Conservation (phyloP, 2,329 filamentous ascomycete species). For the Aciculosporium take region DNA sequence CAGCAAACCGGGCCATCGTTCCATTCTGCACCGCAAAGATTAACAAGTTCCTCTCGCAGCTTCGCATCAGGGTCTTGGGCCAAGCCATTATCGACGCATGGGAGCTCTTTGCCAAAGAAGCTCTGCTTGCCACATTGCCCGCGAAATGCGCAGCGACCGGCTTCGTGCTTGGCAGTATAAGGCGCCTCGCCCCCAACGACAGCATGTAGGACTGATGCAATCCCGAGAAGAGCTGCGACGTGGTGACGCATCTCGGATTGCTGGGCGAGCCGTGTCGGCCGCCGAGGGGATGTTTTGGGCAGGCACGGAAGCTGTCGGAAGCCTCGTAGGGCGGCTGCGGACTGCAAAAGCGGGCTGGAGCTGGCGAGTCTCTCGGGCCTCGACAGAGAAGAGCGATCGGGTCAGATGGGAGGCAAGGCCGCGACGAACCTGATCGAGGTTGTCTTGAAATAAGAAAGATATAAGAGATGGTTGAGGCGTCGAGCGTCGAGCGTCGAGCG, state of each 20-base stretch:
- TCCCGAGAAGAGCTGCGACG: conserved; percentile 18
- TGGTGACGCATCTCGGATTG: conserved; percentile 18
- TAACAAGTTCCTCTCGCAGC: conserved; percentile 63
- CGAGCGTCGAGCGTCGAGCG: background rate
- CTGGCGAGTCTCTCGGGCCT: too few relatives aligned
- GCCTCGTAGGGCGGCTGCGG: too few relatives aligned
- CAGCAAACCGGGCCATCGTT: conserved; percentile 74
- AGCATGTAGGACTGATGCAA: conserved; percentile 16
- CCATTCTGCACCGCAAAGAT: conserved; percentile 83
- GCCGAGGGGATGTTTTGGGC: background rate
- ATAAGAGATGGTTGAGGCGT: background rate
- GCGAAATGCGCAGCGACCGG: conserved; percentile 77
- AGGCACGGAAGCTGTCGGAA: background rate
- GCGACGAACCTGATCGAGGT: background rate
- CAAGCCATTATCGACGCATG: conserved; percentile 80
- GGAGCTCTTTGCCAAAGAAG: conserved; percentile 78
- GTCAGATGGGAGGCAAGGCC: background rate
- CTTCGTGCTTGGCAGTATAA: conserved; percentile 56
- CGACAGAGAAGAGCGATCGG: too few relatives aligned
- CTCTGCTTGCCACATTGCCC: conserved; percentile 84
- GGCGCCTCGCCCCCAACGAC: conserved; percentile 13
- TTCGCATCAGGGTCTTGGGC: conserved; percentile 60
- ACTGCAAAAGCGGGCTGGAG: background rate
- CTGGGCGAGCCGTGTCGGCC: conserved; percentile 5
- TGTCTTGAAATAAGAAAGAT: background rate